phyloP scores from a whole-genome alignment of 176 grass and related monocot species.

The Themeda triandra region DNA sequence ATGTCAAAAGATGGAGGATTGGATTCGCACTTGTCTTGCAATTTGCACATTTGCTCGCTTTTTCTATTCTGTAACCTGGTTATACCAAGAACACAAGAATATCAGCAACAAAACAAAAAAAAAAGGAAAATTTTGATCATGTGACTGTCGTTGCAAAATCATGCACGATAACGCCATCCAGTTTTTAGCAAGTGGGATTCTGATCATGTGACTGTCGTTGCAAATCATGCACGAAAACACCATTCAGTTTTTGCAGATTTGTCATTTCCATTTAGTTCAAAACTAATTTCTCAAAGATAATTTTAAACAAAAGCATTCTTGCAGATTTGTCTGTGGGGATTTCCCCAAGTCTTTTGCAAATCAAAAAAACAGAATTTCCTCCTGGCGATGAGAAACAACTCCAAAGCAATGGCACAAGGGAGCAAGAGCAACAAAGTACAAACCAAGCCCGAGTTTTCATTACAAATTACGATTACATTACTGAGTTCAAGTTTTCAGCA shows the following conservation, averaged over 20 bases:
- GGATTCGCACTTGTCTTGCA: background rate
- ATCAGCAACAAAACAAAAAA: background rate
- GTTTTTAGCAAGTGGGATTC: too few species aligned
- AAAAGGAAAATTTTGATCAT: background rate
- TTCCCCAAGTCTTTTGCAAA: too few species aligned
- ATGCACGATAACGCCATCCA: background rate
- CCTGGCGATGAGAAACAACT: background rate
- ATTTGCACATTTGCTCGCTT: background rate
- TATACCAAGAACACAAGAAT: background rate
- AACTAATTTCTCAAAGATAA: background rate
- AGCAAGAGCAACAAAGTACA: background rate
- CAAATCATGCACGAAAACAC: background rate
- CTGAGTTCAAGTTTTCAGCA: background rate
- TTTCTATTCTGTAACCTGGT: background rate
- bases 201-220: background rate
- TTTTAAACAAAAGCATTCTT: background rate
- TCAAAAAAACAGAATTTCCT: too few species aligned
- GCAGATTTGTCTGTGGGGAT: background rate
- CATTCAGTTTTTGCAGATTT: background rate
- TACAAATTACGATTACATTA: background rate
- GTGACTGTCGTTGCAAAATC: background rate
- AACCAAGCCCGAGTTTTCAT: background rate
- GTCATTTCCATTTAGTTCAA: too few species aligned
- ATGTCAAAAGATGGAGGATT: background rate
- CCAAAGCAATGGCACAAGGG: background rate